Evolutionary conservation across 1,139 yeast genomes (phyloP), one percentile per base, ranked within the genome.

Genomic region (Candida pseudocylindracea): DNA sequence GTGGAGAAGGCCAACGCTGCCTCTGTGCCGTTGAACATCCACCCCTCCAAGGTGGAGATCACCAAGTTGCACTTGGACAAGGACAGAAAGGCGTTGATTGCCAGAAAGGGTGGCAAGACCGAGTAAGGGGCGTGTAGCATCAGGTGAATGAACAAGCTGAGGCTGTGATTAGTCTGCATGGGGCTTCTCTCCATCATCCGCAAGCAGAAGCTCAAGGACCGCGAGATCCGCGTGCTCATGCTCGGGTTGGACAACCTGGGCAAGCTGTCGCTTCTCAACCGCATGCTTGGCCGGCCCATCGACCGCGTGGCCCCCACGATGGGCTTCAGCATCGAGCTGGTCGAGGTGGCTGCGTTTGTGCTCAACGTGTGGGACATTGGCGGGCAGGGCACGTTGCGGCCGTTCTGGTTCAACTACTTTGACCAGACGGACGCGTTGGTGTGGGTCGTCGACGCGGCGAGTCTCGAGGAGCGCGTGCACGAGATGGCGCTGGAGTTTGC

Each of bases 1-100:
- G 80, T 76, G 69, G 96, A 88, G 67, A 91, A 88, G 72, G 81
- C 93, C 51, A 80, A 75, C 70, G 98, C 96, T 67, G 93, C 94
- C 55, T 72, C 95, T 42, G 79, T 85, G 51, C 98, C 96, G 63
- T 69, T 88, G 63, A 81, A 83, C 78, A 70, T 91, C 52, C 93
- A 83, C 72, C 93, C 99, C 60, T 85, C 96, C 45, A 91, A 91
- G 72, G 93, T 91, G 57, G 96, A 88, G 65, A 80, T 91, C 64
- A 88, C 96, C 68, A 81, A 83, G 70, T 72, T 91, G 63, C 80
- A 81, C 72, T 75, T 88, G 63, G 95, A 88, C 75, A 80, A 80
- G 68, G 94, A 88, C 76, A 80, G 98, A 75, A 83, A 85, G 74
- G 92, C 80, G 61, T 75, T 88, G 67, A 81, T 88, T 57, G 72